A percentile compares a stretch with the other conserved stretches of the same genome.
Conservation (phyloP, 2,329 filamentous ascomycete genomes). For the Aspergillus proliferans region DNA sequence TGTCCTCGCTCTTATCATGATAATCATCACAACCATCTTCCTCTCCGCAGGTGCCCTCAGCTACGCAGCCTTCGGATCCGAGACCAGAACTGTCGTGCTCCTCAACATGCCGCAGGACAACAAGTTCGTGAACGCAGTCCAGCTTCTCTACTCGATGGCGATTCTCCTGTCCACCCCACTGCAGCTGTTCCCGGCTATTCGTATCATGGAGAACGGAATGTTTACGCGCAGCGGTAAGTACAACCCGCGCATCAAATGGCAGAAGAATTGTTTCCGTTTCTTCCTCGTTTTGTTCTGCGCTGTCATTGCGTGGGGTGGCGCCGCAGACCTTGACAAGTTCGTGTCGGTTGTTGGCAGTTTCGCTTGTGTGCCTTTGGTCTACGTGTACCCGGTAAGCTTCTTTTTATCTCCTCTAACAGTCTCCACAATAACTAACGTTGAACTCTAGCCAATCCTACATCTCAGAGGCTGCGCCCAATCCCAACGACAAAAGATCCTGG, state of each 20-base stretch:
- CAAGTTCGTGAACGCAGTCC: constrained; percentile 90
- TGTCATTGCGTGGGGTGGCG: constrained; percentile 82
- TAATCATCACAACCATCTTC: constrained; percentile 89
- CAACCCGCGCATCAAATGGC: constrained; percentile 98
- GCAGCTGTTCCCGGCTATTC: constrained; percentile 95
- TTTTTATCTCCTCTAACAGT: not conserved
- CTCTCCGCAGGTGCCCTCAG: constrained; percentile 85
- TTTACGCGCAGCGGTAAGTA: constrained; percentile 95
- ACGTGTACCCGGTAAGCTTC: constrained; percentile 85
- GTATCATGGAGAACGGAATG: constrained; percentile 89
- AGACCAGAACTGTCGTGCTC: constrained; percentile 92
- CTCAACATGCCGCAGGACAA: constrained; percentile 94
- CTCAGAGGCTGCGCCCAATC: constrained; percentile 71
- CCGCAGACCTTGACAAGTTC: constrained; percentile 93
- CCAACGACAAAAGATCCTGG: constrained; percentile 60
- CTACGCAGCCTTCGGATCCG: constrained; percentile 90
- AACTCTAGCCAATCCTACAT: constrained; percentile 74
- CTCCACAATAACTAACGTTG: constrained; percentile 3
- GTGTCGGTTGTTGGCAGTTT: constrained; percentile 95
- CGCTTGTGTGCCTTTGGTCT: constrained; percentile 93
- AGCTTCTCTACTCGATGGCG: constrained; percentile 96
- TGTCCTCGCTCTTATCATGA: constrained; percentile 85
- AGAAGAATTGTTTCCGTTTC: constrained; percentile 97
- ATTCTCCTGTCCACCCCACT: constrained; percentile 91
- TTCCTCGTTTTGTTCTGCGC: constrained; percentile 83